A percentile compares a stretch with the other conserved stretches of the same genome.
Evolutionary conservation across 106 monocot genomes (phyloP).

Genomic region (Dendrobium chrysotoxum): DNA sequence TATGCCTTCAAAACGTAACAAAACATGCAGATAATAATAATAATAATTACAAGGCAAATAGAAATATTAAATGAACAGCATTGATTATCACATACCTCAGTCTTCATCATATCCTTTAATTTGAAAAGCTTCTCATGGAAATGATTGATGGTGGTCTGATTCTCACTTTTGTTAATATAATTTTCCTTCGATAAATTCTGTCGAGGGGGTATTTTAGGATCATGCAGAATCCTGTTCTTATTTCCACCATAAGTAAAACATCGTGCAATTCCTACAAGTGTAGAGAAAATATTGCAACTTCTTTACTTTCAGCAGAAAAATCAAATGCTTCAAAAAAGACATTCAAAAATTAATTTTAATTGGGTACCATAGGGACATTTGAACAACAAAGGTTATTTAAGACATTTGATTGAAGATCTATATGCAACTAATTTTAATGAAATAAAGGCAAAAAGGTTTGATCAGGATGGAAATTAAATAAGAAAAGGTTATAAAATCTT

Average conservation of each 20-base stretch:
- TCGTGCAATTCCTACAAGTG: slow-evolving; percentile 77
- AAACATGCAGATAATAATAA: no score
- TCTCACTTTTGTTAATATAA: slow-evolving; percentile 74
- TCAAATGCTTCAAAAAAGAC: neutral
- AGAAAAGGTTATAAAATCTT: neutral
- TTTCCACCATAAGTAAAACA: slow-evolving; percentile 95
- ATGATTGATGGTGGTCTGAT: slow-evolving; percentile 84
- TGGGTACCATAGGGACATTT: neutral
- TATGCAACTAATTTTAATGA: neutral
- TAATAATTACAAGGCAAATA: neutral
- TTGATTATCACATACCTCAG: slow-evolving; percentile 39
- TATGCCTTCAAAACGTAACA: no score
- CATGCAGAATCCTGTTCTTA: slow-evolving; percentile 52
- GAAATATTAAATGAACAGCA: neutral
- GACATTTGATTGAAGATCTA: no score
- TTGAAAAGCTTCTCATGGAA: slow-evolving; percentile 97
- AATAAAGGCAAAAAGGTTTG: neutral
- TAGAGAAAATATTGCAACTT: neutral
- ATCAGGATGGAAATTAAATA: neutral
- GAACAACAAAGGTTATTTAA: no score
- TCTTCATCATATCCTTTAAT: slow-evolving; percentile 96
- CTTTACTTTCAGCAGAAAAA: neutral
- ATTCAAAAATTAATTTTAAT: neutral
- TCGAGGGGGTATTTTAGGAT: slow-evolving; percentile 68
- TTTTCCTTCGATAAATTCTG: slow-evolving; percentile 54